Percentiles rank a stretch among this genome's conserved stretches.
phyloP scores from a whole-genome alignment of 2,329 filamentous ascomycete genomes.

The Sarocladium kiliense region DNA sequence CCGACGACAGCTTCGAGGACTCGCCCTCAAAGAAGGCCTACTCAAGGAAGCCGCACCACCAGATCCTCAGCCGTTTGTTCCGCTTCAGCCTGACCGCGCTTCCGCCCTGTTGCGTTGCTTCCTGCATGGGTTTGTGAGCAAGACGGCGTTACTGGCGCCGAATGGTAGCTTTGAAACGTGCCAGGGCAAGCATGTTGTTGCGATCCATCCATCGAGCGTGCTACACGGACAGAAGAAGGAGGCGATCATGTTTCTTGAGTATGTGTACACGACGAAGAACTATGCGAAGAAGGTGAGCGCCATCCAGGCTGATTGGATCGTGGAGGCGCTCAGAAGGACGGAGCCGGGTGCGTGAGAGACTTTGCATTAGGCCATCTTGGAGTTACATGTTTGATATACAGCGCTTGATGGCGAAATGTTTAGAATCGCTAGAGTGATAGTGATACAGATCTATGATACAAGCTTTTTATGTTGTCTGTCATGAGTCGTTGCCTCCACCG shows the following conservation, averaged over 20 bases:
- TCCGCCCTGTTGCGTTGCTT: constrained; percentile 56
- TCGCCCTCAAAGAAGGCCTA: constrained; percentile 49
- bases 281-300: constrained; percentile 63
- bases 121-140: constrained; percentile 53
- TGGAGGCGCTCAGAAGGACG: constrained; percentile 37
- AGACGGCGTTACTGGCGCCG: constrained; percentile 55
- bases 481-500: not conserved
- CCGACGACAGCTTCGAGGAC: constrained; percentile 52
- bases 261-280: constrained; percentile 61
- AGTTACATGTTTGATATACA: not conserved
- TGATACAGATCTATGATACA: not conserved
- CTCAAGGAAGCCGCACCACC: constrained; percentile 37
- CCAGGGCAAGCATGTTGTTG: constrained; percentile 54
- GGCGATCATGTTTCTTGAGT: constrained; percentile 64
- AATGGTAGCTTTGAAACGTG: constrained; percentile 58
- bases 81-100: constrained; percentile 48
- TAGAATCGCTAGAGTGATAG: not conserved
- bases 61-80: constrained; percentile 52
- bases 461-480: not conserved
- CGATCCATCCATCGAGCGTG: constrained; percentile 59
- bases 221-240: constrained; percentile 58
- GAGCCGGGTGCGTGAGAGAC: constrained; percentile 7
- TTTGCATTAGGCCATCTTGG: not conserved
- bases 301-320: constrained; percentile 55
- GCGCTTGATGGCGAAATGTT: not conserved